Base-by-base conservation (phyloP, 352 stramenopile genomes). In the Elongisporangium senticosum region DNA sequence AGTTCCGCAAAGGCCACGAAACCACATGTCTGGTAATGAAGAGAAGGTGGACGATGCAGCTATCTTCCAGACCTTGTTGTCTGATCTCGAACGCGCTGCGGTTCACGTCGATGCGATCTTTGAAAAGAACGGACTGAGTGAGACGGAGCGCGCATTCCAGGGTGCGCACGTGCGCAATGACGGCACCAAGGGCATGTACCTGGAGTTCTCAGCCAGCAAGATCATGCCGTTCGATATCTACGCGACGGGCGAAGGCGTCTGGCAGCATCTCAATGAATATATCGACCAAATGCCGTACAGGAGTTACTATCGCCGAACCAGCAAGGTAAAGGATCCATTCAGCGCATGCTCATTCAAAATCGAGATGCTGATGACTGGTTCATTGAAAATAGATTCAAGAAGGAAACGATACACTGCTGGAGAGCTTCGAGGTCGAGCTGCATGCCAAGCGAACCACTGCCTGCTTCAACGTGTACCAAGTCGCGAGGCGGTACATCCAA, bases 341-440 rank as follows among this genome's bases (percentile, higher is more conserved):
- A 26, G 23, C n/a, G n/a, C n/a, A n/a, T n/a, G n/a, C n/a, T n/a
- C n/a, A n/a, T n/a, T n/a, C n/a, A n/a, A n/a, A n/a, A n/a, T n/a
- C n/a, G 23, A 5, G 5, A 26, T 26, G 5, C 23, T 26, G 23
- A 26, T 26, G 23, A 5, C 23, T 26, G 23, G 28, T 39, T 39
- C 5, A 26, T 26, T 26, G 23, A 2, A 5, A 75, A 55, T 58
- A 70, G 39, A 66, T 74, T 47, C 62, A 76, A 21, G 55, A 59
- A 3, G 68, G 55, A 15, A 58, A 86, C 49, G 64, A 87, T 48
- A 84, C 73, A 22, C 77, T 87, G 17, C 59, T 87, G 19, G 79
- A 86, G 56, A 83, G 69, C 54, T 80, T 83, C 49, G 65, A 69
- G 23, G 68, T 89, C 33, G 75, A 87, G 61, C 52, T 86, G n/a